Conservation (phyloP, 495 filamentous ascomycete species). For the Tuber aestivum region DNA sequence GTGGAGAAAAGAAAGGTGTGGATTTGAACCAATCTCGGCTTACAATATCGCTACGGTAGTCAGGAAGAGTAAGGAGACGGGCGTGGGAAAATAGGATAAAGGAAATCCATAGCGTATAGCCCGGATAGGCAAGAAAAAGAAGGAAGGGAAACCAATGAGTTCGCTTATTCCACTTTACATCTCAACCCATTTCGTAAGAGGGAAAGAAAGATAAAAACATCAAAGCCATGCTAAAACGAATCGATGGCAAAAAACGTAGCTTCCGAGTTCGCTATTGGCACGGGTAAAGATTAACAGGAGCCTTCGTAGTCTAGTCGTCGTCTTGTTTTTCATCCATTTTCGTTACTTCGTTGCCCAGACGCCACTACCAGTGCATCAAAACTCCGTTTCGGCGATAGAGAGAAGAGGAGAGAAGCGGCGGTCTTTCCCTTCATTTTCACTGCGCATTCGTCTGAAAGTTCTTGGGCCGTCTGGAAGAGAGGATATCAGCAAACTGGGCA, state of each 20-base stretch:
- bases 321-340: conserved; percentile 18
- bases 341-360: conserved; percentile 23
- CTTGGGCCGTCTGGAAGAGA: conserved; percentile 38
- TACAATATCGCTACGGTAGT: neutral
- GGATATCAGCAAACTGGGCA: conserved; percentile 7
- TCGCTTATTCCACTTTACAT: conserved; percentile 15
- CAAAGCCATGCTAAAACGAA: neutral
- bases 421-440: neutral
- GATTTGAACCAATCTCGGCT: neutral
- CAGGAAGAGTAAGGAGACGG: neutral
- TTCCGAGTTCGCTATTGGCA: neutral
- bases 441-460: conserved; percentile 36
- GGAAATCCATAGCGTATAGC: neutral
- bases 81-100: neutral
- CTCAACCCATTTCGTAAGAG: conserved; percentile 3
- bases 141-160: conserved; percentile 13
- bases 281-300: neutral
- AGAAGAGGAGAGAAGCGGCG: conserved; percentile 9
- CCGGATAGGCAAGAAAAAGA: neutral
- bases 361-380: conserved; percentile 17
- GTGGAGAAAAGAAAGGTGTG: conserved; percentile 8
- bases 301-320: neutral
- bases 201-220: conserved; percentile 1
- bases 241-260: neutral
- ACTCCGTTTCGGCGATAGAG: conserved; percentile 12